phyloP scores from a whole-genome alignment of 2,329 filamentous ascomycete genomes.

The Trichoderma guizhouense region DNA sequence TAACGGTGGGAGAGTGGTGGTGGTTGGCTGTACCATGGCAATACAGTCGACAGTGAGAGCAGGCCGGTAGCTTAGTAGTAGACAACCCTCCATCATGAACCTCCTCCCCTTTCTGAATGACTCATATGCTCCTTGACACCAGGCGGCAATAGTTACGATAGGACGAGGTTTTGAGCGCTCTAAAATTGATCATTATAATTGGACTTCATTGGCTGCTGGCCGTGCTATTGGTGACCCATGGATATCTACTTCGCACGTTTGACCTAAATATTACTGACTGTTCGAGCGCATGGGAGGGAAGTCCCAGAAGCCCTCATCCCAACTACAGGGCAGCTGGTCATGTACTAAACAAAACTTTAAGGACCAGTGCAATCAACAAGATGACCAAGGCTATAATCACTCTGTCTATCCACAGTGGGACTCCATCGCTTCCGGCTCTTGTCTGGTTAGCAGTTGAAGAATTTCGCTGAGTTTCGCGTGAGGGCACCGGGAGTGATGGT shows the following conservation, averaged over 20 bases:
- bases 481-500: neutral
- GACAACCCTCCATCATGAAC: neutral
- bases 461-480: neutral
- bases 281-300: neutral
- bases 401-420: constrained; percentile 75
- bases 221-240: neutral
- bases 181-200: neutral
- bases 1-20: constrained; percentile 62
- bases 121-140: too few relatives aligned
- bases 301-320: neutral
- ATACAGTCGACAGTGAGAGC: neutral
- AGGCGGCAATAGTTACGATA: neutral
- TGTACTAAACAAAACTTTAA: constrained; percentile 48
- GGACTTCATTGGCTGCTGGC: neutral
- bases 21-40: constrained; percentile 52
- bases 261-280: neutral
- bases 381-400: constrained; percentile 71
- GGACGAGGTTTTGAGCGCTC: neutral
- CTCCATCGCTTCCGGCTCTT: constrained; percentile 23
- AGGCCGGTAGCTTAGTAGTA: neutral
- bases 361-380: constrained; percentile 66
- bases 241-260: neutral
- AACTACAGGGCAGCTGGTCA: constrained; percentile 15
- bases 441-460: neutral
- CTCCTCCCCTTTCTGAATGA: neutral